Evolutionary conservation across 805 yeast genomes (phyloP).

Genomic region (Starmerella kuoi): DNA sequence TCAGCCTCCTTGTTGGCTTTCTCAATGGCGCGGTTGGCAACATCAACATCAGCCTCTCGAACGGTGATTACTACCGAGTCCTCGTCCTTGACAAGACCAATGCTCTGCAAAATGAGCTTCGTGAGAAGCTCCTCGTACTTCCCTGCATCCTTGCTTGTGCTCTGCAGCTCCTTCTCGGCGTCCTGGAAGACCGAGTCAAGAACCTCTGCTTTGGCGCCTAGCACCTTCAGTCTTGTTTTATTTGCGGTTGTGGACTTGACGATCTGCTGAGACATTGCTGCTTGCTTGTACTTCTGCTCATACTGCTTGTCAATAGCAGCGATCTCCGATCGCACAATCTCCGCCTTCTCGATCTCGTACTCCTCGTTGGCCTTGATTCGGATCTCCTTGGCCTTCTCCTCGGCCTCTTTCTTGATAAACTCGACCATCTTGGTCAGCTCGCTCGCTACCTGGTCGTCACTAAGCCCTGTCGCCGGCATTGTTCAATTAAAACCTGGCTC

Average conservation of each 20-base stretch:
- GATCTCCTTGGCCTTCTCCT: slow-evolving; percentile 95
- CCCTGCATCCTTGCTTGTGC: slow-evolving; percentile 41
- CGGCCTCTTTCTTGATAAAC: slow-evolving; percentile 97
- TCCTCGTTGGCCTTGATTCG: slow-evolving; percentile 95
- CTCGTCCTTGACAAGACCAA: slow-evolving; percentile 58
- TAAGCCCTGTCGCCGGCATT: slow-evolving; percentile 21
- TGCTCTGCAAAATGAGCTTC: slow-evolving; percentile 65
- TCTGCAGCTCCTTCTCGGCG: slow-evolving; percentile 50
- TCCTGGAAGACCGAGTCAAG: slow-evolving; percentile 60
- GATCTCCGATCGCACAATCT: slow-evolving; percentile 84
- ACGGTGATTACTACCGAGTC: slow-evolving; percentile 46
- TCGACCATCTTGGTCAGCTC: slow-evolving; percentile 97
- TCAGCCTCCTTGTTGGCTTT: slow-evolving; percentile 52
- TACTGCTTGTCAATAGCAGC: slow-evolving; percentile 72
- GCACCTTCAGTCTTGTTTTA: slow-evolving; percentile 84
- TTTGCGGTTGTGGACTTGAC: slow-evolving; percentile 90
- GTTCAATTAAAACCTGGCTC: no score
- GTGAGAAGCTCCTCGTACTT: slow-evolving; percentile 58
- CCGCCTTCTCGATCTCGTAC: slow-evolving; percentile 93
- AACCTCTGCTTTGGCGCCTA: slow-evolving; percentile 73
- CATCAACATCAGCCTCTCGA: slow-evolving; percentile 48
- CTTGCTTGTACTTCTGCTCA: slow-evolving; percentile 78
- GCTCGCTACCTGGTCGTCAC: slow-evolving; percentile 63
- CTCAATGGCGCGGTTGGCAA: slow-evolving; percentile 49
- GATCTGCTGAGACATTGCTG: slow-evolving; percentile 86